Evolutionary conservation across 179 eudicot species (phyloP).

Genomic region (Dionaea muscipula): DNA sequence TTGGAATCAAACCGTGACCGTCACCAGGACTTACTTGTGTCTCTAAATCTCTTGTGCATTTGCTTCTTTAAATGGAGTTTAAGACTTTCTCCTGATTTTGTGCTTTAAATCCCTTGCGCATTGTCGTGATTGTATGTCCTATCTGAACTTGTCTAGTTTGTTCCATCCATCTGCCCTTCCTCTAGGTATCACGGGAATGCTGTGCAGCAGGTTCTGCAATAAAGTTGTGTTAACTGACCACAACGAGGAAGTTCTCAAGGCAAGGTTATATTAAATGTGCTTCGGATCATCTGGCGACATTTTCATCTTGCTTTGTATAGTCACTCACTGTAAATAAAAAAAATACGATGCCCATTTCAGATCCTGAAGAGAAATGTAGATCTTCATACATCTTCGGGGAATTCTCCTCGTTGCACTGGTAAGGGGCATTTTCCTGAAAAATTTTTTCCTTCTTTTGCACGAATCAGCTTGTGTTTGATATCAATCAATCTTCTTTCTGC

Average conservation of each 20-base stretch:
- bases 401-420: conserved; percentile 37
- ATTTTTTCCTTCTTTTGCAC: no score
- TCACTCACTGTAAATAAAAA: no score
- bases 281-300: conserved; percentile 2
- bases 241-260: conserved; percentile 87
- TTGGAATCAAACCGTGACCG: no score
- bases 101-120: no score
- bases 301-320: no score
- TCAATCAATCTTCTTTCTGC: conserved; percentile 12
- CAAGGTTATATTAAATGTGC: conserved; percentile 27
- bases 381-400: conserved; percentile 40
- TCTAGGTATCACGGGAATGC: conserved; percentile 70
- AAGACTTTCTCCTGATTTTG: no score
- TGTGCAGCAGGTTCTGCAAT: conserved; percentile 69
- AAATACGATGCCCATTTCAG: conserved; percentile 27
- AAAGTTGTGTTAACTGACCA: conserved; percentile 73
- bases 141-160: not conserved
- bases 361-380: conserved; percentile 65
- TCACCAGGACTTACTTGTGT: no score
- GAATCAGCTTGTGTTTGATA: no score
- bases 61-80: no score
- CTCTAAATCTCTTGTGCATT: no score
- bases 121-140: not conserved
- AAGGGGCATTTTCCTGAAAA: conserved; percentile 15
- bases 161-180: conserved; percentile 9